Conservation (phyloP, 2,329 filamentous ascomycete genomes). For the Cercospora brassicicola region DNA sequence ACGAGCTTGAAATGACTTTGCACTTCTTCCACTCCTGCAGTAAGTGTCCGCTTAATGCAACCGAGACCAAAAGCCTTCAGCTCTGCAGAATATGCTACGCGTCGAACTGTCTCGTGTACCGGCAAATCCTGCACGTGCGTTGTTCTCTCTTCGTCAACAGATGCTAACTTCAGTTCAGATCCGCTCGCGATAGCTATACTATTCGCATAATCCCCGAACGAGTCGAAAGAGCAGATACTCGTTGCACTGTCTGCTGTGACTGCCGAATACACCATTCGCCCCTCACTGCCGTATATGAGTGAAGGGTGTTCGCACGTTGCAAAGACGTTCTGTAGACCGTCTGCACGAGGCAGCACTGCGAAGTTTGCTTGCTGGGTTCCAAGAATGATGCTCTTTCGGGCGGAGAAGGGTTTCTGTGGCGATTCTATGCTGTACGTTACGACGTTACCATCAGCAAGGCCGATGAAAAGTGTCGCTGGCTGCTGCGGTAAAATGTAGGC, state of each 20-base stretch:
- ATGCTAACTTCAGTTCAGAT: slow-evolving; percentile 70
- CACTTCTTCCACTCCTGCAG: slow-evolving; percentile 70
- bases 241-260: slow-evolving; percentile 86
- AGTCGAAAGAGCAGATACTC: slow-evolving; percentile 78
- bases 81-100: slow-evolving; percentile 78
- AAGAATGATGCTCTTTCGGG: slow-evolving; percentile 77
- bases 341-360: slow-evolving; percentile 69
- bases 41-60: slow-evolving; percentile 73
- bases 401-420: slow-evolving; percentile 62
- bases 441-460: slow-evolving; percentile 89
- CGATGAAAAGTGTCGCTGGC: slow-evolving; percentile 76
- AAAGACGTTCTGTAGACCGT: slow-evolving; percentile 76
- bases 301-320: slow-evolving; percentile 93
- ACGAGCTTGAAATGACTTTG: slow-evolving; percentile 82
- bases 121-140: slow-evolving; percentile 83
- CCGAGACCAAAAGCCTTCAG: slow-evolving; percentile 84
- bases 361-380: slow-evolving; percentile 83
- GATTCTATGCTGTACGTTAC: slow-evolving; percentile 75
- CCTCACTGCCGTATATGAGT: slow-evolving; percentile 85
- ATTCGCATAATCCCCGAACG: slow-evolving; percentile 70
- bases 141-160: slow-evolving; percentile 78
- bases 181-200: slow-evolving; percentile 77
- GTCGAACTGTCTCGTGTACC: slow-evolving; percentile 78
- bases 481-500: slow-evolving; percentile 70
- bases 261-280: slow-evolving; percentile 85